A percentile compares a stretch with the other conserved stretches of the same genome.
phyloP scores from a whole-genome alignment of 257 asterid genomes.

The Nicotiana knightiana region DNA sequence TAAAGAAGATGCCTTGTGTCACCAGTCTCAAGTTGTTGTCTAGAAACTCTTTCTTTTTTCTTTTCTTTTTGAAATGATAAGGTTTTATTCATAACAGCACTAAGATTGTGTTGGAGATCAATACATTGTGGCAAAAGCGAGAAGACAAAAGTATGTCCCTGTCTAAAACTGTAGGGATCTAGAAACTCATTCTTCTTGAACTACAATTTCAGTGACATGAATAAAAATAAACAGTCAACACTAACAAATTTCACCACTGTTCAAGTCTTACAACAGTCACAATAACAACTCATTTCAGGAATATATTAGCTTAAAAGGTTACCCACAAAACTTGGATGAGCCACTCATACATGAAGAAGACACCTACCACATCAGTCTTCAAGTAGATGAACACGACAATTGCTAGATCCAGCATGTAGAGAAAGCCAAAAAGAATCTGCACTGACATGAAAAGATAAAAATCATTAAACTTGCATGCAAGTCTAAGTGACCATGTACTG shows the following conservation, averaged over 20 bases:
- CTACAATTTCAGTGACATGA: not conserved
- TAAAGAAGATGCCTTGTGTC: slow-evolving; percentile 1
- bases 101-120: not conserved
- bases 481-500: not conserved
- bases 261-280: not conserved
- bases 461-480: not conserved
- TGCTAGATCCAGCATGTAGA: slow-evolving; percentile 75
- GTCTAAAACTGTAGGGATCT: not conserved
- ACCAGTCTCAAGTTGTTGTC: slow-evolving; percentile 1
- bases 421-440: slow-evolving; percentile 83
- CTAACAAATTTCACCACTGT: not conserved
- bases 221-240: not conserved
- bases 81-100: not conserved
- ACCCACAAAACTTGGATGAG: not conserved
- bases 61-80: not conserved
- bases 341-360: not conserved
- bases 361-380: slow-evolving; percentile 81
- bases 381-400: slow-evolving; percentile 62
- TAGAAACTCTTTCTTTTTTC: not conserved
- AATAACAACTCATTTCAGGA: not conserved
- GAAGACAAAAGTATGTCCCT: not conserved
- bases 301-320: not conserved
- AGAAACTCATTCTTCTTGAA: not conserved
- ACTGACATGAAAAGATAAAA: slow-evolving; percentile 18
- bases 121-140: not conserved